These are phyloP conservation scores for Gillenia trifoliata DNA, from an alignment of 306 rosid genomes.

Conservation along the genomic window DNA sequence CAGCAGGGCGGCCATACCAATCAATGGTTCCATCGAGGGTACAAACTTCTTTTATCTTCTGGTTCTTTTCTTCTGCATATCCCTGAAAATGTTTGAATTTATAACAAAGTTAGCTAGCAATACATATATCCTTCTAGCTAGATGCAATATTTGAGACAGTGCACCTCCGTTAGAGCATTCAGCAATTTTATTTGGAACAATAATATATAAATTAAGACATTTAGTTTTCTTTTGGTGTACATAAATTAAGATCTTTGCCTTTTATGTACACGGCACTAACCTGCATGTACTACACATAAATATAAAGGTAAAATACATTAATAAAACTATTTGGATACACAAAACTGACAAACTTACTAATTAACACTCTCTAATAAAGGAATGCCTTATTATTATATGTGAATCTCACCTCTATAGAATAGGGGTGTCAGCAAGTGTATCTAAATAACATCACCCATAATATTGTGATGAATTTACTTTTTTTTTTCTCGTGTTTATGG, in stretches of 20 bases:
- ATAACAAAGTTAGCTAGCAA: not conserved
- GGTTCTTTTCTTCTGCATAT: conserved; percentile 7
- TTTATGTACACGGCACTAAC: not conserved
- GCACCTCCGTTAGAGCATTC: not conserved
- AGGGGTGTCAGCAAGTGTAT: too few relatives aligned
- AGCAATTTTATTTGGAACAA: not conserved
- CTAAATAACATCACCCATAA: too few relatives aligned
- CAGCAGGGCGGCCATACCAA: conserved; percentile 55
- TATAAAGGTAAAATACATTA: not conserved
- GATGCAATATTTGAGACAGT: not conserved
- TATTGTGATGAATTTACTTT: too few relatives aligned
- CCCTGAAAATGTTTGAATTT: conserved; percentile 25
- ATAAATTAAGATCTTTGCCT: not conserved
- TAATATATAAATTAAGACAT: not conserved
- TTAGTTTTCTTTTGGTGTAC: not conserved
- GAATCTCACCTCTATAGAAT: too few relatives aligned
- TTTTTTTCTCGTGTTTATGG: too few relatives aligned
- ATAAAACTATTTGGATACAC: not conserved
- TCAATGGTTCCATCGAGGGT: conserved; percentile 61
- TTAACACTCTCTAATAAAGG: too few relatives aligned
- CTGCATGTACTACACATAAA: not conserved
- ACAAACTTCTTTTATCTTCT: conserved; percentile 17
- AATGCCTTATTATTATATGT: too few relatives aligned
- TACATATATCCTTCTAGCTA: not conserved
- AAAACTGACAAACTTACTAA: not conserved